A percentile compares a stretch with the other conserved stretches of the same genome.
These are phyloP conservation scores for Mytilinidion resinicola DNA, from an alignment of 495 filamentous ascomycete genomes.

Conservation along the genomic window DNA sequence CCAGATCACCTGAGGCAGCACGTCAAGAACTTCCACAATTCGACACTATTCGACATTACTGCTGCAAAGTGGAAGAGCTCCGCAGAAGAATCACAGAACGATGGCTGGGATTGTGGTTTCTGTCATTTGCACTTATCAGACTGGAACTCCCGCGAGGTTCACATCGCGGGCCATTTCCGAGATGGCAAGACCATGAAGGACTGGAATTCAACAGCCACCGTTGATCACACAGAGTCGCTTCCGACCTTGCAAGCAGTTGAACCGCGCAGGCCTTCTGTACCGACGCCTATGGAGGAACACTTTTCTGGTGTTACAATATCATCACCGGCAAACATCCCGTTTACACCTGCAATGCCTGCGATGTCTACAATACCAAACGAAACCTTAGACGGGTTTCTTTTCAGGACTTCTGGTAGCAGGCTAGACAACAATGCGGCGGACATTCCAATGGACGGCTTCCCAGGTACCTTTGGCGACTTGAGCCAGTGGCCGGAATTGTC, in stretches of 20 bases:
- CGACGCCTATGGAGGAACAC: no score
- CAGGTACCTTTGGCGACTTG: neutral
- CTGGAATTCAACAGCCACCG: slow-evolving; percentile 1
- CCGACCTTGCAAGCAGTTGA: neutral
- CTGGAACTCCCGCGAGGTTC: slow-evolving; percentile 21
- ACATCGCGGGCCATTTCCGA: slow-evolving; percentile 26
- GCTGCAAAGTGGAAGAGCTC: slow-evolving; percentile 19
- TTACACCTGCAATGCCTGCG: neutral
- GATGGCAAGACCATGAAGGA: slow-evolving; percentile 17
- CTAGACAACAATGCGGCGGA: neutral
- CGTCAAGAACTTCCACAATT: slow-evolving; percentile 23
- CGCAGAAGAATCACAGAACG: neutral
- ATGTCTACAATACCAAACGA: no score
- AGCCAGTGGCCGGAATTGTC: neutral
- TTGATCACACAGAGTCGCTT: neutral
- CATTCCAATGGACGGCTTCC: neutral
- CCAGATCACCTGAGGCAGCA: slow-evolving; percentile 27
- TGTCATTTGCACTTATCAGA: slow-evolving; percentile 2
- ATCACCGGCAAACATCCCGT: neutral
- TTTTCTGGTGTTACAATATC: no score
- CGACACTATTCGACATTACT: slow-evolving; percentile 12
- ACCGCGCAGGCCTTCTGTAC: neutral
- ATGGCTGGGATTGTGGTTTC: slow-evolving; percentile 21
- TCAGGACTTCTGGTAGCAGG: no score
- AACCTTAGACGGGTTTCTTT: no score